Base-by-base conservation (phyloP, 164 flowering plant genomes). In the Dillenia suffruticosa region DNA sequence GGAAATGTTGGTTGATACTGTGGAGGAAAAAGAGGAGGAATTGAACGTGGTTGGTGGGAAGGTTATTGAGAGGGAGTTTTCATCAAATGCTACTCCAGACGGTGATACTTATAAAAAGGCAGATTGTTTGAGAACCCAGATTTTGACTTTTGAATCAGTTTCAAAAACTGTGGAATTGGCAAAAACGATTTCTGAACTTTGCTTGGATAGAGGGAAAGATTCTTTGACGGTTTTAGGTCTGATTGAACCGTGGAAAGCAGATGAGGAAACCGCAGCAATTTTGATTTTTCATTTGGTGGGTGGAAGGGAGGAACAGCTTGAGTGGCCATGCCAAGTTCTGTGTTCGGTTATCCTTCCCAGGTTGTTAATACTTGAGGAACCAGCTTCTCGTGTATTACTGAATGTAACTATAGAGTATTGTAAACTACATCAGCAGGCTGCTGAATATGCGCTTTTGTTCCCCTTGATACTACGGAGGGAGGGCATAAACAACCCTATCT, bases 201-300 rank as follows among this genome's bases (percentile, higher is more conserved):
- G 89, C 61, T 51, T 70, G 3, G 57, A 60, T 0, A 59, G 63
- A 43, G 49, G 54, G 32, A 49, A 44, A 2, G 70, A 81, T 59
- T 54, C 79, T 57, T 64, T 84, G 43, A 22, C 40, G 19, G 58
- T 84, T 64, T 56, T 88, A 72, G 76, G 68, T 57, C 10, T 82
- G 63, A 75, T 90, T 57, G 87, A 88, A 65, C 93, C 87, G 54
- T 88, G 97, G 93, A 67, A 72, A 59, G 81, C 75, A 16, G 83
- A 85, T 46, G 93, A 91, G 54, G 93, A 86, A 68, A 68, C 68
- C 14, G 76, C 83, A 32, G 74, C 89, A 0, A 56, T 80, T 72
- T 66, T 91, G n/a, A 40, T 87, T 13, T 67, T 79, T 58, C 76
- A 82, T 74, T 70, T 88, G 45, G 50, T 64, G 10, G 66, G 32